Evolutionary conservation across 257 asterid species (phyloP).

Genomic region (Cruciata laevipes): DNA sequence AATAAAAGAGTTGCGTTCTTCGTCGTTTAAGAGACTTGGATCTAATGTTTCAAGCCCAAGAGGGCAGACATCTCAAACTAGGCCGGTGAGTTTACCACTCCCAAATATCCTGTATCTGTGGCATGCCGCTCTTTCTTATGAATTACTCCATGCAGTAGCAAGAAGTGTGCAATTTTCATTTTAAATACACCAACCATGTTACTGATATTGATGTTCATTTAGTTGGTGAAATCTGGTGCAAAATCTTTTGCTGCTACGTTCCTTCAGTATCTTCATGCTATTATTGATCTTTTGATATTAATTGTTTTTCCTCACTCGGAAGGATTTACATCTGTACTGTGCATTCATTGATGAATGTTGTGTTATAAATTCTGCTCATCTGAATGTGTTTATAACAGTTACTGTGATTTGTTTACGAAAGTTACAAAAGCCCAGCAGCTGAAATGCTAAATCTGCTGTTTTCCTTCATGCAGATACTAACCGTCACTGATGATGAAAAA

Average conservation of each 20-base stretch:
- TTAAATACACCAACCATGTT: not conserved
- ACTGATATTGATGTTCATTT: not conserved
- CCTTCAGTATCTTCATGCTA: not conserved
- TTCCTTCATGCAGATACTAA: not conserved
- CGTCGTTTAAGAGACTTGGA: slow-evolving; percentile 12
- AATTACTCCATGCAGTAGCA: not conserved
- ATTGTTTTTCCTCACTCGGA: not conserved
- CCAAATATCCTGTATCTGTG: not conserved
- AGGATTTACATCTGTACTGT: not conserved
- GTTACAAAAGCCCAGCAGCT: not conserved
- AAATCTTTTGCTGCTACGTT: not conserved
- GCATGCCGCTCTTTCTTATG: not conserved
- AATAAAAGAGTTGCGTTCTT: slow-evolving; percentile 16
- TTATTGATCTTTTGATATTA: not conserved
- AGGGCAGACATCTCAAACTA: slow-evolving; percentile 14
- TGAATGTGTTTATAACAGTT: not conserved
- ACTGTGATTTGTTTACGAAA: not conserved
- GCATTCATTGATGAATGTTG: not conserved
- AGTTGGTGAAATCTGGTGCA: not conserved
- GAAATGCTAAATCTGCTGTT: not conserved
- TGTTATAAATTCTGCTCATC: not conserved
- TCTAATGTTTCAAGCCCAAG: slow-evolving; percentile 13
- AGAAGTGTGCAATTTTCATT: not conserved
- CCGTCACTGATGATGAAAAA: not conserved
- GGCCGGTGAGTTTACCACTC: slow-evolving; percentile 22